Evolutionary conservation across 2,329 filamentous ascomycete genomes (phyloP).

Genomic region (Epicoccum nigrum): DNA sequence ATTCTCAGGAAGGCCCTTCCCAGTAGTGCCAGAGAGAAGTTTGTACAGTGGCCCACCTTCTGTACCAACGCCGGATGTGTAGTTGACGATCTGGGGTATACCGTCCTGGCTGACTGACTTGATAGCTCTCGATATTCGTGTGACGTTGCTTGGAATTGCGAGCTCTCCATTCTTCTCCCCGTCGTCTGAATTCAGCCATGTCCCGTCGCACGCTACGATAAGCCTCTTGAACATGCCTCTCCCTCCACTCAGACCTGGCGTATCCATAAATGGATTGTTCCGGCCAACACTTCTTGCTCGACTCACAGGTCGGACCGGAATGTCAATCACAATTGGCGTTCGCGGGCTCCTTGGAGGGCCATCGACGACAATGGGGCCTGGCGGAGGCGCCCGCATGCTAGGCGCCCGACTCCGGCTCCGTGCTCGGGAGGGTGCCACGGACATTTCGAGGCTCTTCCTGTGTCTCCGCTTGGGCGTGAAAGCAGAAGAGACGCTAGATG

Average conservation of each 20-base stretch:
- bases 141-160: constrained; percentile 57
- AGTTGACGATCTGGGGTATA: constrained; percentile 58
- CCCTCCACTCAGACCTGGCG: constrained; percentile 44
- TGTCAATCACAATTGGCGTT: constrained; percentile 38
- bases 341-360: constrained; percentile 31
- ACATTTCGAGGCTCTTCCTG: constrained; percentile 28
- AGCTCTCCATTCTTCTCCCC: constrained; percentile 53
- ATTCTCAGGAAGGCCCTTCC: constrained; percentile 55
- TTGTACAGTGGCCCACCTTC: constrained; percentile 52
- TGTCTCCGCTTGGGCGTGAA: constrained; percentile 22
- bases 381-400: constrained; percentile 30
- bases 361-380: constrained; percentile 35
- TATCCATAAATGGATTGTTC: constrained; percentile 31
- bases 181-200: constrained; percentile 58
- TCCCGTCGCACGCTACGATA: constrained; percentile 51
- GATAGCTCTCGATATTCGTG: constrained; percentile 57
- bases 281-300: constrained; percentile 36
- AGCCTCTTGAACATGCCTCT: constrained; percentile 49
- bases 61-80: constrained; percentile 57
- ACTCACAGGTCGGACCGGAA: constrained; percentile 33
- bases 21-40: constrained; percentile 50
- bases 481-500: constrained; percentile 28
- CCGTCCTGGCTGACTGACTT: constrained; percentile 55
- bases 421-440: constrained; percentile 35
- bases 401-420: constrained; percentile 40